Percentiles rank a stretch among this genome's conserved stretches.
Conservation (phyloP, 2,329 filamentous ascomycete genomes). For the Exophiala sp. region DNA sequence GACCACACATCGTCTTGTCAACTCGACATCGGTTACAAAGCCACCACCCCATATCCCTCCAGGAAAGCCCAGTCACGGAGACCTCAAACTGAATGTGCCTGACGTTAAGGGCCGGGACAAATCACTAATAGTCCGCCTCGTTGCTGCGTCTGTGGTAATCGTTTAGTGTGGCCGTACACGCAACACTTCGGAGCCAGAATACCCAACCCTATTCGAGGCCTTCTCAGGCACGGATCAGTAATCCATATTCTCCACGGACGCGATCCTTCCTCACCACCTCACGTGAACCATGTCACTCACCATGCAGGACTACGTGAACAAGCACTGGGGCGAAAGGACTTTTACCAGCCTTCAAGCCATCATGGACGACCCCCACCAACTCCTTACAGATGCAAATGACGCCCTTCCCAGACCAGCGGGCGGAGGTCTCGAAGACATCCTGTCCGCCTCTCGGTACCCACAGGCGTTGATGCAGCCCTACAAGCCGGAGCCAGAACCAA, state of each 20-base stretch:
- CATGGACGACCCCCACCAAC: constrained; percentile 16
- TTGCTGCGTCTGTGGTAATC: too few relatives aligned
- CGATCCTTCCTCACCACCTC: background rate
- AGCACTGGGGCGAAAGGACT: constrained; percentile 13
- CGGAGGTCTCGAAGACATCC: constrained; percentile 20
- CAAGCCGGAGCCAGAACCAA: constrained; percentile 1
- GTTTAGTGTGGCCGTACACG: too few relatives aligned
- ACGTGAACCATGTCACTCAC: constrained; percentile 6
- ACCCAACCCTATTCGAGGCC: background rate
- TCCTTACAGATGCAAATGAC: constrained; percentile 4
- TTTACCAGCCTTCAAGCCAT: constrained; percentile 19
- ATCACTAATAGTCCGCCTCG: too few relatives aligned
- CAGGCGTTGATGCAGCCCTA: constrained; percentile 22
- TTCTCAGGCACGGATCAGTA: constrained; percentile 13
- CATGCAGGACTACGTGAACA: constrained; percentile 11
- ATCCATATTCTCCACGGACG: constrained; percentile 1
- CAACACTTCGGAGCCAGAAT: too few relatives aligned
- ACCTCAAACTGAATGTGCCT: too few relatives aligned
- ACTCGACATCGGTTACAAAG: too few relatives aligned
- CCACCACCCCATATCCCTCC: too few relatives aligned
- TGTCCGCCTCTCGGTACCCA: constrained; percentile 23
- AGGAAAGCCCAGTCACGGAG: too few relatives aligned
- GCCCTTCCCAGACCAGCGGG: background rate
- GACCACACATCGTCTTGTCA: too few relatives aligned
- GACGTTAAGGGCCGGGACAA: too few relatives aligned